These are phyloP conservation scores for Ascoidea rubescens DNA, from an alignment of 805 yeast genomes.

Conservation along the genomic window DNA sequence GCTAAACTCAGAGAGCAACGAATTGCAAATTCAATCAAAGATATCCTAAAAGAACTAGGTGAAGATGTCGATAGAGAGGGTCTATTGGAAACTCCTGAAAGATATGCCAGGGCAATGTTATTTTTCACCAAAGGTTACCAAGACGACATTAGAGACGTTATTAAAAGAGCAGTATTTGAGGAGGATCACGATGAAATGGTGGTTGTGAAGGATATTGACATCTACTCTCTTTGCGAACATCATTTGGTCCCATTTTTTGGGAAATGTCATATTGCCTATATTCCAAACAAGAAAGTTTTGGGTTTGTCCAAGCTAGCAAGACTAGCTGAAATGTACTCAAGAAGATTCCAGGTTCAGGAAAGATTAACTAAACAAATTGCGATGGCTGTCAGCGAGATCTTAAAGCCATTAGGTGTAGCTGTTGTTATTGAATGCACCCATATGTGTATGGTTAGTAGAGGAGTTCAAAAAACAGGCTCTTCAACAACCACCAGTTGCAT, in stretches of 20 bases:
- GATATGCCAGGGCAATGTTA: conserved; percentile 94
- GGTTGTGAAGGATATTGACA: conserved; percentile 86
- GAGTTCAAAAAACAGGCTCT: conserved; percentile 91
- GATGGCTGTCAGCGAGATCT: conserved; percentile 81
- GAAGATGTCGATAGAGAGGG: conserved; percentile 89
- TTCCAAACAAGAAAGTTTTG: conserved; percentile 84
- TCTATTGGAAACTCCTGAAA: conserved; percentile 80
- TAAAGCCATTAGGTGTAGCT: conserved; percentile 94
- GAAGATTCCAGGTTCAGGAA: conserved; percentile 97
- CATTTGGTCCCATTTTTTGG: conserved; percentile 97
- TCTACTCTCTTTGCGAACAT: conserved; percentile 90
- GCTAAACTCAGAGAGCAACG: conserved; percentile 52
- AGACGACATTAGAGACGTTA: conserved; percentile 71
- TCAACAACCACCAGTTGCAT: conserved; percentile 90
- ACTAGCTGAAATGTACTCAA: conserved; percentile 90
- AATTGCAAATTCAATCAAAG: conserved; percentile 70
- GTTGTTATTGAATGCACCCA: conserved; percentile 96
- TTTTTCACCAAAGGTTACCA: conserved; percentile 94
- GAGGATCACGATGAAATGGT: conserved; percentile 99
- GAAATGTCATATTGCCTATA: conserved; percentile 94
- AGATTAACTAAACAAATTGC: conserved; percentile 95
- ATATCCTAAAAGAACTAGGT: conserved; percentile 71
- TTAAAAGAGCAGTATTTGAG: conserved; percentile 90
- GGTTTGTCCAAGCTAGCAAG: conserved; percentile 91
- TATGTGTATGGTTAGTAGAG: conserved; percentile 99